Base-by-base conservation (phyloP, 371 early-diverging fungal genomes). In the Chytridiales sp. region DNA sequence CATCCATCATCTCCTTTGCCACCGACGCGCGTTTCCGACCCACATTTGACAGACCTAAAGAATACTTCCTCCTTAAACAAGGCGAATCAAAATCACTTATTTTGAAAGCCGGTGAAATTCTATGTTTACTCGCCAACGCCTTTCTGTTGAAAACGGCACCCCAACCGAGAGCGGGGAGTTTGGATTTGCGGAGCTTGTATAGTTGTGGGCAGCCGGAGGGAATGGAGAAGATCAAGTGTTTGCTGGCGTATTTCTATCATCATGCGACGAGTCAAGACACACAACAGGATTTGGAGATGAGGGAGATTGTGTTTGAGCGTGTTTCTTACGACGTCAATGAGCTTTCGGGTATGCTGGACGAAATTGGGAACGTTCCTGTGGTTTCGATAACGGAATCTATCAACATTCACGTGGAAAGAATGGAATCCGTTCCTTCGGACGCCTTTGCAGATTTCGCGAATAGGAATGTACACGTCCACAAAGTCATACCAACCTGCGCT, bases 361-460 rank as follows among this genome's bases (percentile, higher is more conserved):
- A n/a, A n/a, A n/a, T n/a, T n/a, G n/a, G n/a, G n/a, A n/a, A n/a
- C n/a, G n/a, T n/a, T n/a, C n/a, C n/a, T n/a, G n/a, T n/a, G n/a
- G n/a, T n/a, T n/a, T n/a, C n/a, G n/a, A n/a, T n/a, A n/a, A n/a
- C n/a, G n/a, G n/a, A n/a, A n/a, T n/a, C n/a, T n/a, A n/a, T n/a
- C n/a, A n/a, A n/a, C n/a, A n/a, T n/a, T n/a, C n/a, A n/a, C n/a
- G n/a, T n/a, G n/a, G n/a, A n/a, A n/a, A n/a, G 19, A 24, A 65
- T 65, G 65, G 59, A 65, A 43, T 31, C 35, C 1, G 32, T 61
- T 11, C n/a, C 5, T 36, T 35, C 65, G 11, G 9, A 2, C 27
- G 34, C 41, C 13, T 53, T 65, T 32, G 59, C 62, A 22, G 62
- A 66, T 42, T 66, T 66, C 44, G 62, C 67, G 19, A 66, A 66